Percentiles rank a stretch among this genome's conserved stretches.
Evolutionary conservation across 2,329 filamentous ascomycete species (phyloP).

Genomic region (Tolypocladium cylindrosporum): DNA sequence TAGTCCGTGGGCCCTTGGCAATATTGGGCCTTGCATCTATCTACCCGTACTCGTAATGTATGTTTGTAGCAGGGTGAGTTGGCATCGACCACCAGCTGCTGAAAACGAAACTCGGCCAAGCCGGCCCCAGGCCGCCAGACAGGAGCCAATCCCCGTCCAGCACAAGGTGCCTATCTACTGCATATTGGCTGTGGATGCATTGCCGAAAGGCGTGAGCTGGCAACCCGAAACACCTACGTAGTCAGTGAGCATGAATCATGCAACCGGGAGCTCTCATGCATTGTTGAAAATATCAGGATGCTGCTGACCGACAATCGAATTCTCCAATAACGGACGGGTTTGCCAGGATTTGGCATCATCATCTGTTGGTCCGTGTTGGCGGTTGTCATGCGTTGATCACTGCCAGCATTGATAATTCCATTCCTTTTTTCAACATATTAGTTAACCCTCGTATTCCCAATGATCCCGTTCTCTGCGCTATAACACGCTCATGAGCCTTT

Average conservation of each 20-base stretch:
- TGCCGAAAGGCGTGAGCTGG: background rate
- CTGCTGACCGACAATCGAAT: background rate
- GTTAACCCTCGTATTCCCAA: background rate
- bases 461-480: background rate
- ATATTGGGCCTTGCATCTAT: background rate
- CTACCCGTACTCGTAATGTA: too few relatives aligned
- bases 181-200: background rate
- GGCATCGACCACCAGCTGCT: background rate
- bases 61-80: background rate
- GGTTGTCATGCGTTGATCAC: background rate
- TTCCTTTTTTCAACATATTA: background rate
- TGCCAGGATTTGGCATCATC: background rate
- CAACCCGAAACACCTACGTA: conserved; percentile 1
- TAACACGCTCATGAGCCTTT: background rate
- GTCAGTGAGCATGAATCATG: background rate
- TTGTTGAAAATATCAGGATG: background rate
- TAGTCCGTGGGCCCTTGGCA: too few relatives aligned
- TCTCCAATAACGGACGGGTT: background rate
- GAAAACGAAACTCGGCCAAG: background rate
- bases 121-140: background rate
- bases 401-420: background rate
- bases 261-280: background rate
- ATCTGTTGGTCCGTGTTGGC: background rate
- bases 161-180: background rate
- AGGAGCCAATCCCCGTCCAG: background rate